Evolutionary conservation across 2,329 filamentous ascomycete species (phyloP), one percentile per base, ranked within the genome.

Genomic region (Alternaria brassicicola): DNA sequence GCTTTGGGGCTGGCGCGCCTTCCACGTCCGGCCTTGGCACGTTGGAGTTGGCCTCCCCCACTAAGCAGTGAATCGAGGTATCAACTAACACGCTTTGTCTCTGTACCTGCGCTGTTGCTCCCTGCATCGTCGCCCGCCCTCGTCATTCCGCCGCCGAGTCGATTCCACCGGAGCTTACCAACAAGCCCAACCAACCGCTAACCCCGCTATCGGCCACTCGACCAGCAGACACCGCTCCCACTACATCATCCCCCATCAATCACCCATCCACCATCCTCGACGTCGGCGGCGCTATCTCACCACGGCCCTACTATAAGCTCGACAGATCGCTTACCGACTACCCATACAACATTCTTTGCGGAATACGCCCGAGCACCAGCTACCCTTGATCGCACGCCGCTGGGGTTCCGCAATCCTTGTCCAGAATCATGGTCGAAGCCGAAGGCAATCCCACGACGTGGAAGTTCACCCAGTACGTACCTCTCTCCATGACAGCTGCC

Each of bases 401-500:
- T 60, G 49, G 47, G 38, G 57, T 47, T 45, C 49, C 43, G 50
- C 54, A 48, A 46, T 57, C 57, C 54, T 46, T 52, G 57, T 57
- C 49, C 23, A 60, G 61, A 73, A 94, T 89, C 84, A 97, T 98
- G 93, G 93, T 95, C 85, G 93, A 97, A 87, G 90, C 89, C 84
- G 93, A 96, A 84, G 86, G 90, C 82, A 92, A 88, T 85, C 89
- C 92, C 83, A 93, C 93, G 78, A 98, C 93, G 82, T 98, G 94
- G 94, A 98, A 98, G 86, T 98, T 98, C 84, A 98, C 94, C 81
- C 94, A 98, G 93, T 96, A 91, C 81, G 92, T 73, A 54, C 47
- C 25, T 21, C 21, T 43, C n/a, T 17, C 21, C 60, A 8, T 23
- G n/a, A 15, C n/a, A 15, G 31, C 36, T 23, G 10, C 25, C 15